Conservation (phyloP, 1,139 yeast species). For the Suhomyces atakaporum region DNA sequence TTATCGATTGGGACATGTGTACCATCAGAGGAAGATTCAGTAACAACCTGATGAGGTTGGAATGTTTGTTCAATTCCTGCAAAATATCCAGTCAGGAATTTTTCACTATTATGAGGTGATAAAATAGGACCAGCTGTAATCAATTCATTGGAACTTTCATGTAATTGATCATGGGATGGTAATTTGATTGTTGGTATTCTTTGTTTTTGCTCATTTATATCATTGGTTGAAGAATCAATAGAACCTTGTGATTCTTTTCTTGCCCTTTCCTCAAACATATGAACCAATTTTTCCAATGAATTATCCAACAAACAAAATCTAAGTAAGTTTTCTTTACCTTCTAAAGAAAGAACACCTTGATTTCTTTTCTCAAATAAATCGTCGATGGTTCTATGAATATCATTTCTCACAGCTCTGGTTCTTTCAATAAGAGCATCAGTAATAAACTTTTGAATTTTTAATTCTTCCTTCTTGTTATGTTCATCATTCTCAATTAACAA, state of each 20-base stretch:
- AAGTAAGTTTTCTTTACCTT: conserved; percentile 46
- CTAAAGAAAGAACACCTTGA: conserved; percentile 40
- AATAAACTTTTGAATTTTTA: conserved; percentile 41
- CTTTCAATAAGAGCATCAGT: conserved; percentile 47
- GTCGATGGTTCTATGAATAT: conserved; percentile 46
- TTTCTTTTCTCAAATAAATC: conserved; percentile 39
- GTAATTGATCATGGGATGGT: conserved; percentile 35
- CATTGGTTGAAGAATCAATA: neutral
- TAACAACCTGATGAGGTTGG: conserved; percentile 70
- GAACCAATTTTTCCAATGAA: conserved; percentile 45
- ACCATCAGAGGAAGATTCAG: conserved; percentile 58
- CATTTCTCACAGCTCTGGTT: conserved; percentile 42
- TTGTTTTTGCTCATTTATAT: conserved; percentile 1
- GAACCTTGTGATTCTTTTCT: conserved; percentile 12
- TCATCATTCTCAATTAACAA: conserved; percentile 27
- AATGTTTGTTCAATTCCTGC: conserved; percentile 31
- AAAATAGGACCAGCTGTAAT: conserved; percentile 58
- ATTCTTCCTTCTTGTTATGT: conserved; percentile 33
- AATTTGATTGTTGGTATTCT: conserved; percentile 4
- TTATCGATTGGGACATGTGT: conserved; percentile 60
- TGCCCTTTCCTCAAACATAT: conserved; percentile 47
- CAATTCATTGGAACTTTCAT: conserved; percentile 52
- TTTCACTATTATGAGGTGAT: conserved; percentile 40
- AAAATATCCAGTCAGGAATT: conserved; percentile 28
- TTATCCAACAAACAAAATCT: conserved; percentile 48